Conservation (phyloP, 805 yeast species). For the Candida nonsorbophila region DNA sequence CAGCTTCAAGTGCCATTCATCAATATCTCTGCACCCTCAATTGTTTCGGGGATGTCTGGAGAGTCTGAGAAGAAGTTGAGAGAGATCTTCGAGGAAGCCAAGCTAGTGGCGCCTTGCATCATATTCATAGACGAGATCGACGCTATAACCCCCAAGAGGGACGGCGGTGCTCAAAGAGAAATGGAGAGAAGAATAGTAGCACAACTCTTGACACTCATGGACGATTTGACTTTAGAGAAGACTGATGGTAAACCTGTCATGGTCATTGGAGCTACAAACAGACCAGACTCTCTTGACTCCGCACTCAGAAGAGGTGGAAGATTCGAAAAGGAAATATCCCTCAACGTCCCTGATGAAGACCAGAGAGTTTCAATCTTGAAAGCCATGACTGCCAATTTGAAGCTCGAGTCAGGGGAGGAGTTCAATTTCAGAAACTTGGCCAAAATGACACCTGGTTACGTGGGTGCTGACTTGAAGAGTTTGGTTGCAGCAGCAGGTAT, state of each 20-base stretch:
- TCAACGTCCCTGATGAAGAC: slow-evolving; percentile 89
- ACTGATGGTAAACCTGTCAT: slow-evolving; percentile 92
- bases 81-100: slow-evolving; percentile 92
- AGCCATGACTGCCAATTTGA: slow-evolving; percentile 65
- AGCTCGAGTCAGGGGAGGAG: slow-evolving; percentile 51
- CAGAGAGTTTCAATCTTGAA: slow-evolving; percentile 71
- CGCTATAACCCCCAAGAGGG: slow-evolving; percentile 97
- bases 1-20: slow-evolving; percentile 91
- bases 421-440: slow-evolving; percentile 74
- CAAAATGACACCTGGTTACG: slow-evolving; percentile 93
- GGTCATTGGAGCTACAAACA: slow-evolving; percentile 91
- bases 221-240: slow-evolving; percentile 80
- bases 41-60: slow-evolving; percentile 99
- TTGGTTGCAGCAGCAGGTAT: slow-evolving; percentile 94
- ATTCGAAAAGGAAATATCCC: slow-evolving; percentile 89
- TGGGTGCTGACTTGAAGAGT: slow-evolving; percentile 95
- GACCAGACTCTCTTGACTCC: slow-evolving; percentile 93
- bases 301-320: slow-evolving; percentile 96
- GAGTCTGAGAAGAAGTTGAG: slow-evolving; percentile 93
- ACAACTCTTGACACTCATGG: slow-evolving; percentile 90
- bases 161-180: slow-evolving; percentile 91
- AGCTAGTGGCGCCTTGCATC: slow-evolving; percentile 82
- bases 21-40: slow-evolving; percentile 88
- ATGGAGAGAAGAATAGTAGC: slow-evolving; percentile 98
- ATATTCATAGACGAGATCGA: slow-evolving; percentile 95